Evolutionary conservation across 2,329 filamentous ascomycete genomes (phyloP), one percentile per base, ranked within the genome.

Genomic region (Trichoderma lentiforme): DNA sequence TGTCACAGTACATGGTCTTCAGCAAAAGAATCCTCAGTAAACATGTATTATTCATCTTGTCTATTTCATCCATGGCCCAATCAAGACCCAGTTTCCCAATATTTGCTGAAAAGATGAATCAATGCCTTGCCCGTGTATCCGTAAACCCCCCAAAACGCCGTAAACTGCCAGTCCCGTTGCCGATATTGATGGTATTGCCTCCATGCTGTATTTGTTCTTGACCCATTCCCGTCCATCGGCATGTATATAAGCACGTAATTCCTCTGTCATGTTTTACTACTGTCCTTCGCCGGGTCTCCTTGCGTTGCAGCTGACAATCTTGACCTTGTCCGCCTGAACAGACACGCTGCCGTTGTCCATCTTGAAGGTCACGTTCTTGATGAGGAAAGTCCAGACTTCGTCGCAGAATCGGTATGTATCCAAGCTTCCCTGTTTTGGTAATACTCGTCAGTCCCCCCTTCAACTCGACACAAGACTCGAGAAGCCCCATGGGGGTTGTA

Each of bases 361-460:
- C 85, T 99, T 99, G 86, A 99, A 98, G n/a, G 91, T 94, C 71
- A 98, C 95, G 76, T 98, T 96, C 84, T 98, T 98, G 83, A 99
- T 97, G 72, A 99, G 89, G 82, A 99, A 99, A 1, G 96, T 99
- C 96, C 96, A 99, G 72, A 99, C 96, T 84, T 99, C 96, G 83
- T 99, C 96, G 85, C 96, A 99, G 88, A 99, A 99, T 77, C 96
- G 92, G 86, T 99, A 99, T 18, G 96, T 98, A 81, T 98, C 95
- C 74, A 99, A 91, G 80, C 97, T 96, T 62, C 96, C 96, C 95
- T 98, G 60, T 68, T 57, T 30, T 8, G 3, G 61, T 6, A 26
- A 26, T 26, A 32, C 32, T 64, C 15, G 62, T 72, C 26, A 72
- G 71, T 43, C 32, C 11, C 18, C 34, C 6, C 0, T 28, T 15